Base-by-base conservation (phyloP, 2,329 filamentous ascomycete species). In the Penicillium sp. region DNA sequence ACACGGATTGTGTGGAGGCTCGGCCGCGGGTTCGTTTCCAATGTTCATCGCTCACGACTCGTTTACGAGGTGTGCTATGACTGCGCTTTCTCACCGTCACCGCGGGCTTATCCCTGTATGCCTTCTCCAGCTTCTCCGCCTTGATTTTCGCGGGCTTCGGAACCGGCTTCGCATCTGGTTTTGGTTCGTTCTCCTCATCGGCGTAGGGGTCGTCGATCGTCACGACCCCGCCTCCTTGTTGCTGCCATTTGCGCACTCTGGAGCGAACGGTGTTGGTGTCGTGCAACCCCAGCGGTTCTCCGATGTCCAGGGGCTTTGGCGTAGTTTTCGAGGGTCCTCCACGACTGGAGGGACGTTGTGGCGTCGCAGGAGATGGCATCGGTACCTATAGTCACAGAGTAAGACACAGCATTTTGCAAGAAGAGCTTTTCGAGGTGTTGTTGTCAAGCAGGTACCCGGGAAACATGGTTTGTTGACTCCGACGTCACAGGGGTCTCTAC, bases 11-110 rank as follows among this genome's bases (percentile, higher is more conserved):
- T 14, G 63, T 59, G 45, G 71, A 74, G 0, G 75, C 67, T 8
- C 77, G 70, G 49, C 68, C 77, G 50, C 75, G 77, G 52, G 77
- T 79, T 51, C 76, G 78, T 53, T 78, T 80, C 67, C 92, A 97
- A 72, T 95, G 88, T 46, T 88, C 87, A 72, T 97, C 92, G 67
- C 91, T 96, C 53, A 96, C 83, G 46, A 97, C 89, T 55, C 91
- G 83, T 77, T 95, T 96, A 72, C 89, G 90, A 13, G 92, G 92
- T 38, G 88, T 82, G 41, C 77, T 82, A 65, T 71, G 77, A 60
- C 71, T 74, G 64, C 60, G 62, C 41, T 70, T 67, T 50, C 67
- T 70, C 33, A 50, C 44, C 14, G 53, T 29, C n/a, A 34, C 31
- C n/a, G 53, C 44, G 6, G 44, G 46, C 9, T 51, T 55, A 51